These are phyloP conservation scores for Monosporozyma servazzii DNA, from an alignment of 805 yeast genomes.

Conservation along the genomic window DNA sequence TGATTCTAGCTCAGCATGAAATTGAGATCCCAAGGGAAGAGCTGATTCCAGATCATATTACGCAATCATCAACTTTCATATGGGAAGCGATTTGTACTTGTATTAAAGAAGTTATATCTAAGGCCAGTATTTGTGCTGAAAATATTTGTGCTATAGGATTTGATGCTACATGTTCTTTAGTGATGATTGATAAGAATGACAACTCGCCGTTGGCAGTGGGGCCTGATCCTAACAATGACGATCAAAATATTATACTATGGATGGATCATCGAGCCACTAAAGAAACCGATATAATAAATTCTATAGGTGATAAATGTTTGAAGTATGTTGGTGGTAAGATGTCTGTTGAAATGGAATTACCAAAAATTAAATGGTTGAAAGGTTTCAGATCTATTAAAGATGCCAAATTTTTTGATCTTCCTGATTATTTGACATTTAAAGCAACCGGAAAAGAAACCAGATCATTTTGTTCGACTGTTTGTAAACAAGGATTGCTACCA, in stretches of 20 bases:
- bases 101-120: slow-evolving; percentile 64
- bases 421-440: slow-evolving; percentile 84
- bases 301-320: slow-evolving; percentile 67
- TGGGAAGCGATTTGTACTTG: slow-evolving; percentile 85
- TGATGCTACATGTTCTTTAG: slow-evolving; percentile 95
- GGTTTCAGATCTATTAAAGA: slow-evolving; percentile 59
- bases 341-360: slow-evolving; percentile 98
- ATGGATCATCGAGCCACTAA: slow-evolving; percentile 93
- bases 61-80: slow-evolving; percentile 84
- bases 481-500: slow-evolving; percentile 94
- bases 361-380: slow-evolving; percentile 94
- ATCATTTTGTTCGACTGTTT: slow-evolving; percentile 81
- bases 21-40: slow-evolving; percentile 72
- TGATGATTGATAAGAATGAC: slow-evolving; percentile 56
- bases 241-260: slow-evolving; percentile 87
- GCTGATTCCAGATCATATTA: slow-evolving; percentile 61
- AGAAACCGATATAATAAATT: slow-evolving; percentile 75
- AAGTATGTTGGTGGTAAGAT: slow-evolving; percentile 94
- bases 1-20: slow-evolving; percentile 69
- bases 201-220: slow-evolving; percentile 82
- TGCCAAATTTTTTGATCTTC: slow-evolving; percentile 82
- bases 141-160: slow-evolving; percentile 83
- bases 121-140: slow-evolving; percentile 60
- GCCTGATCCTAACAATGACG: slow-evolving; percentile 66
- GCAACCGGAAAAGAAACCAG: slow-evolving; percentile 85